Conservation (phyloP, 768 basidiomycete genomes). For the Hortiboletus campestris region DNA sequence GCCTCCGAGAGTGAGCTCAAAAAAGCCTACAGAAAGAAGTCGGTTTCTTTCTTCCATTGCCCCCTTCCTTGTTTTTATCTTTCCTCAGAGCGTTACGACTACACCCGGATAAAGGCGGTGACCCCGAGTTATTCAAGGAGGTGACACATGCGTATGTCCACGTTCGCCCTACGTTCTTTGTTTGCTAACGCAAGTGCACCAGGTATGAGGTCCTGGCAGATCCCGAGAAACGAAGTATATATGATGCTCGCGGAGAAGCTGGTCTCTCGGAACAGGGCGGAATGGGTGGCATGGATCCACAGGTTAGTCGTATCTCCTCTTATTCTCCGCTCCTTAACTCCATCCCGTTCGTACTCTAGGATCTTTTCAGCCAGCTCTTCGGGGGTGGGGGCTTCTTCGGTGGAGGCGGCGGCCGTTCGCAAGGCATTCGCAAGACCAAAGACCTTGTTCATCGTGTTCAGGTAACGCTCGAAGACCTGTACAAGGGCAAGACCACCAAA, state of each 20-base stretch:
- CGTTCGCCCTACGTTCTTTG: not conserved
- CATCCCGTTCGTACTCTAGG: slow-evolving; percentile 41
- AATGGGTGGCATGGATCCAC: slow-evolving; percentile 96
- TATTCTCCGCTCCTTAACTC: not conserved
- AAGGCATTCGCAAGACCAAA: slow-evolving; percentile 89
- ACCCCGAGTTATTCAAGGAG: slow-evolving; percentile 96
- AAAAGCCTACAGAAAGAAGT: slow-evolving; percentile 97
- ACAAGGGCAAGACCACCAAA: slow-evolving; percentile 98
- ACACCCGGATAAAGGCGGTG: slow-evolving; percentile 94
- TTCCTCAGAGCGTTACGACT: slow-evolving; percentile 68
- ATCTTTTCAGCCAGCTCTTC: slow-evolving; percentile 96
- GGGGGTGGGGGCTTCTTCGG: slow-evolving; percentile 83
- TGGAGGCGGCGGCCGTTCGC: slow-evolving; percentile 57
- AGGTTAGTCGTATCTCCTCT: slow-evolving; percentile 47
- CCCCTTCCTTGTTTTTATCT: slow-evolving; percentile 1
- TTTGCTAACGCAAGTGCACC: slow-evolving; percentile 6
- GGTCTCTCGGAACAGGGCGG: slow-evolving; percentile 84
- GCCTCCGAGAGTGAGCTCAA: slow-evolving; percentile 86
- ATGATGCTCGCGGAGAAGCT: slow-evolving; percentile 92
- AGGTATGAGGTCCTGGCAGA: slow-evolving; percentile 96
- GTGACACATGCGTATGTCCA: slow-evolving; percentile 86
- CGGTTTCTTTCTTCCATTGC: slow-evolving; percentile 8
- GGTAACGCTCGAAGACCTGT: slow-evolving; percentile 96
- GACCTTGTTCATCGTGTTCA: slow-evolving; percentile 96
- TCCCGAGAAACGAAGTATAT: slow-evolving; percentile 72